Conservation (phyloP, 148 eudicot genomes). For the Camellia japonica region DNA sequence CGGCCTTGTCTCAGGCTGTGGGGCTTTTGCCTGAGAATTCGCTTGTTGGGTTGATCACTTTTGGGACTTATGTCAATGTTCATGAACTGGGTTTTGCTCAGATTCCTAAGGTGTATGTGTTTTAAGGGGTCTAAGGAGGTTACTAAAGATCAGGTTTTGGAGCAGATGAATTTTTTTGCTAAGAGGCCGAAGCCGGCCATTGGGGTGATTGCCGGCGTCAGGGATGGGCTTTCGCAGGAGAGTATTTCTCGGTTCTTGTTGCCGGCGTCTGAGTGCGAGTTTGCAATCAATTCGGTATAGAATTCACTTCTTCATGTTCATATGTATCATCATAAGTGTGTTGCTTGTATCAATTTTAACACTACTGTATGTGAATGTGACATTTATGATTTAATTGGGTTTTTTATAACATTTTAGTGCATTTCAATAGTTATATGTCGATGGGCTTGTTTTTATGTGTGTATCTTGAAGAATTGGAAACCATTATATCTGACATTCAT, state of each 20-base stretch:
- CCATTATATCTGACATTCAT: neutral
- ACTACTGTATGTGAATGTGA: neutral
- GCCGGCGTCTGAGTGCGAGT: slow-evolving; percentile 91
- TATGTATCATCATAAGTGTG: neutral
- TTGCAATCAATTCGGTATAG: slow-evolving; percentile 76
- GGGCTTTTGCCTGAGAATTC: slow-evolving; percentile 72
- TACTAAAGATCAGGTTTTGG: slow-evolving; percentile 81
- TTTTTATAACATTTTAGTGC: neutral
- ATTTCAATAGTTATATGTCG: too few relatives aligned
- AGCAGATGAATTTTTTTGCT: slow-evolving; percentile 69
- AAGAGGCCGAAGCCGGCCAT: slow-evolving; percentile 58
- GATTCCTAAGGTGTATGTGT: slow-evolving; percentile 77
- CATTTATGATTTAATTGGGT: neutral
- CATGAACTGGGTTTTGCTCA: slow-evolving; percentile 85
- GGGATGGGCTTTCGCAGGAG: slow-evolving; percentile 81
- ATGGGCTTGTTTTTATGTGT: neutral
- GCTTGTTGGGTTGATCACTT: slow-evolving; percentile 77
- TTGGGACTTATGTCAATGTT: slow-evolving; percentile 71
- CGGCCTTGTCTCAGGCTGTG: slow-evolving; percentile 58
- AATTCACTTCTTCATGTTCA: neutral
- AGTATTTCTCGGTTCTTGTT: slow-evolving; percentile 70
- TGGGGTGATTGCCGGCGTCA: slow-evolving; percentile 84
- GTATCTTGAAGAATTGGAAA: neutral
- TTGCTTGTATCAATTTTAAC: neutral
- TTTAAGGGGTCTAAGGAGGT: slow-evolving; percentile 86